Conservation (phyloP, 2,329 filamentous ascomycete genomes). For the Claviceps arundinis region DNA sequence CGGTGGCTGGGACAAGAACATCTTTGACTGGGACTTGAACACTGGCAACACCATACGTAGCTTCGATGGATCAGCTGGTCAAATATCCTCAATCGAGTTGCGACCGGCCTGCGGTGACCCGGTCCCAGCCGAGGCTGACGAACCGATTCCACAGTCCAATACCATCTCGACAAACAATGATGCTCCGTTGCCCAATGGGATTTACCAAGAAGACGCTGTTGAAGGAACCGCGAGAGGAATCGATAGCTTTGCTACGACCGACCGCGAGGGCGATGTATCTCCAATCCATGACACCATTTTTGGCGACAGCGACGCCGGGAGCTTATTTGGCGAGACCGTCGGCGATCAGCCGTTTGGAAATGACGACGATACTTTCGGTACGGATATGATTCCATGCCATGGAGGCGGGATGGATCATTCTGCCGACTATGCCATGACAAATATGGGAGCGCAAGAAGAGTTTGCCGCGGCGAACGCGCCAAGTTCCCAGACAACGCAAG, state of each 20-base stretch:
- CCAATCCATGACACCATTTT: slow-evolving; percentile 73
- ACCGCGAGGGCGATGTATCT: slow-evolving; percentile 44
- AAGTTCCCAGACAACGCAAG: neutral
- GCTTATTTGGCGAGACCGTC: slow-evolving; percentile 70
- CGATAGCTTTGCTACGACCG: slow-evolving; percentile 12
- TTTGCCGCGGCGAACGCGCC: neutral
- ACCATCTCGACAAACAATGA: slow-evolving; percentile 69
- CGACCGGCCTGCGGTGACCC: slow-evolving; percentile 64
- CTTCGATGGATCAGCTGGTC: slow-evolving; percentile 65
- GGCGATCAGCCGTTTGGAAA: slow-evolving; percentile 54
- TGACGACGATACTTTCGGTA: slow-evolving; percentile 74
- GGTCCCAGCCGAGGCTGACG: slow-evolving; percentile 59
- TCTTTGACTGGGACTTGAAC: slow-evolving; percentile 91
- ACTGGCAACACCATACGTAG: slow-evolving; percentile 62
- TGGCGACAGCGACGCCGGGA: slow-evolving; percentile 64
- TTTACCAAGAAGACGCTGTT: slow-evolving; percentile 12
- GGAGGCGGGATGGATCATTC: slow-evolving; percentile 29
- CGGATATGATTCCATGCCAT: slow-evolving; percentile 35
- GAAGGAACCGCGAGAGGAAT: slow-evolving; percentile 5
- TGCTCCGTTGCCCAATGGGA: slow-evolving; percentile 42
- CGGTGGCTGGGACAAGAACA: slow-evolving; percentile 91
- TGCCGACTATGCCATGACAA: slow-evolving; percentile 29
- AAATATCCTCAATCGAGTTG: slow-evolving; percentile 80
- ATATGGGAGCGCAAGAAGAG: slow-evolving; percentile 11
- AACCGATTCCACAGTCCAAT: slow-evolving; percentile 39